Base-by-base conservation (phyloP, 2,329 filamentous ascomycete genomes). In the Raffaelea deltoideospora region DNA sequence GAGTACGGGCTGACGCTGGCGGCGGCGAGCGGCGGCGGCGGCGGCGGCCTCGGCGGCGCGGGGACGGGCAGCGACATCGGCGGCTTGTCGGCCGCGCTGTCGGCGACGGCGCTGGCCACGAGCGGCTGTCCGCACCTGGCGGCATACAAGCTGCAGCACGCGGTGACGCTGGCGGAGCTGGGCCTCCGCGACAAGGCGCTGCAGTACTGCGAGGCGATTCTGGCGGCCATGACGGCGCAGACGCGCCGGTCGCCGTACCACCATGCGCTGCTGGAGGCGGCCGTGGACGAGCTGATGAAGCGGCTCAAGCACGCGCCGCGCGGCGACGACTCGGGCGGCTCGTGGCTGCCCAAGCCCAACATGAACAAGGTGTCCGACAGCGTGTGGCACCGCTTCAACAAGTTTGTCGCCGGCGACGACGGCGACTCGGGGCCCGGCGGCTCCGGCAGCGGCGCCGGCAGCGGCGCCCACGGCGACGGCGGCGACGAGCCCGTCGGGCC, bases 301-400 rank as follows among this genome's bases (percentile, higher is more conserved):
- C 77, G 88, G 41, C 63, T 99, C 28, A 87, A 80, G 47, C 82
- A 90, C 53, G 79, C 86, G 15, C 85, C 87, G 11, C 84, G 80
- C 51, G 85, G 90, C 46, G 76, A 72, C 38, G 23, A 8, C 8
- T 13, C 8, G 23, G 23, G 23, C 7, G 77, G 74, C 17, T 88
- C 86, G 3, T 94, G 88, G 84, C 90, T 98, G 36, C 80, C 85
- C 1, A 94, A 90, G 55, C 86, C 88, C 7, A 95, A 76, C 55
- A 92, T 96, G 72, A 87, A 92, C 56, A 94, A 92, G 57, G 85
- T 96, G 0, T 90, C 87, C 3, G 86, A 81, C 42, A 85, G 81
- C 24, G 75, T 96, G 53, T 87, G 85, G 71, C 86, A 77, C 45
- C 85, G 81, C 41, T 95, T 99, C 59, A 96, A 87, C 59, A 95